Conservation (phyloP, 2,329 filamentous ascomycete species). For the Aureobasidium sp. region DNA sequence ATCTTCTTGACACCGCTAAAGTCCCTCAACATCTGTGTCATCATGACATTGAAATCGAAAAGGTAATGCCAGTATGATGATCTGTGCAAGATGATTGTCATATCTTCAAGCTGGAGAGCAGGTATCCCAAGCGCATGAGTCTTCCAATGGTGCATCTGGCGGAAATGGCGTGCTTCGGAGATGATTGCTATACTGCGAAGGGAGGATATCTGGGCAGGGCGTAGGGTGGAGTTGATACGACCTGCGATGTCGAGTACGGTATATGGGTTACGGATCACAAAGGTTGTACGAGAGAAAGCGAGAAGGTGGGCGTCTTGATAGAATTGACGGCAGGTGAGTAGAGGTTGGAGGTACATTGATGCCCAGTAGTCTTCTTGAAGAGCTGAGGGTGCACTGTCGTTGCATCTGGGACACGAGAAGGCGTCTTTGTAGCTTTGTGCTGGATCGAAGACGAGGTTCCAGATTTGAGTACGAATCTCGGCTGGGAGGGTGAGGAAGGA, state of each 20-base stretch:
- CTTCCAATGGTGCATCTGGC: conserved; percentile 25
- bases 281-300: conserved; percentile 28
- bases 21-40: conserved; percentile 26
- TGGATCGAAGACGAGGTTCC: conserved; percentile 10
- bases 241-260: conserved; percentile 19
- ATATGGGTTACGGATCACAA: conserved; percentile 27
- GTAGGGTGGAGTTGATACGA: conserved; percentile 18
- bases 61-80: conserved; percentile 27
- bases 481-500: conserved; percentile 12
- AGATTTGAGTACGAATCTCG: conserved; percentile 11
- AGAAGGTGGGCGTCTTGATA: conserved; percentile 26
- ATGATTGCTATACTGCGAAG: conserved; percentile 26
- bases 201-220: conserved; percentile 20
- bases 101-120: conserved; percentile 22
- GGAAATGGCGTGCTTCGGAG: conserved; percentile 23
- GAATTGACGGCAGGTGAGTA: conserved; percentile 31
- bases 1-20: conserved; percentile 26
- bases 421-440: background rate
- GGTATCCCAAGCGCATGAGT: conserved; percentile 25
- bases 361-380: conserved; percentile 23
- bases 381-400: background rate
- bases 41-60: conserved; percentile 24
- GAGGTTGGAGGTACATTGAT: conserved; percentile 22
- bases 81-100: conserved; percentile 25
- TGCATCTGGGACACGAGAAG: background rate